A percentile compares a stretch with the other conserved stretches of the same genome.
Evolutionary conservation across 2,329 filamentous ascomycete genomes (phyloP).

Genomic region (Coniochaeta prunicola): DNA sequence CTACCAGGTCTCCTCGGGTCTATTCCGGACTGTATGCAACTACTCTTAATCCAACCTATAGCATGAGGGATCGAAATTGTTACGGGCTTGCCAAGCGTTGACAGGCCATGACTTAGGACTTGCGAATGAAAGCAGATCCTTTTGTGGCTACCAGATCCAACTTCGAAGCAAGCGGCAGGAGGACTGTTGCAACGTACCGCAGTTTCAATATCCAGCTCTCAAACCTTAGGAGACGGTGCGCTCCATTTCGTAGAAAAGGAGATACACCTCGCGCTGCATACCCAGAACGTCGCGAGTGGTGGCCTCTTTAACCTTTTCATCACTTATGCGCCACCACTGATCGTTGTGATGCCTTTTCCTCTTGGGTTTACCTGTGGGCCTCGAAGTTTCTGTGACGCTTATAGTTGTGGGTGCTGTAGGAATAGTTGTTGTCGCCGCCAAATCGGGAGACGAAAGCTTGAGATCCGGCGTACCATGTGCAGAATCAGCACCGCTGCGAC

Average conservation of each 20-base stretch:
- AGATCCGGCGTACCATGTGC: background rate
- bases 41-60: background rate
- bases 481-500: constrained; percentile 18
- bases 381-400: background rate
- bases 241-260: constrained; percentile 92
- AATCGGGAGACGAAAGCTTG: background rate
- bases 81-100: background rate
- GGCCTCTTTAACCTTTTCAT: constrained; percentile 92
- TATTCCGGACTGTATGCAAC: background rate
- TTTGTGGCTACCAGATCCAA: background rate
- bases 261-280: constrained; percentile 94
- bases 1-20: background rate
- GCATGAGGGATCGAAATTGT: background rate
- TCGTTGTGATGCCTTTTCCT: constrained; percentile 51
- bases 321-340: constrained; percentile 96
- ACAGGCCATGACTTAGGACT: background rate
- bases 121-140: background rate
- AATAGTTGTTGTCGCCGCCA: constrained; percentile 9
- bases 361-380: constrained; percentile 22
- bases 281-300: constrained; percentile 85
- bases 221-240: constrained; percentile 16
- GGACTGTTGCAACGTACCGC: background rate
- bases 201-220: background rate
- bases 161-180: background rate
- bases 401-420: constrained; percentile 4